phyloP scores from a whole-genome alignment of 371 early-diverging fungal species.

The Syncephalastrum racemosum region DNA sequence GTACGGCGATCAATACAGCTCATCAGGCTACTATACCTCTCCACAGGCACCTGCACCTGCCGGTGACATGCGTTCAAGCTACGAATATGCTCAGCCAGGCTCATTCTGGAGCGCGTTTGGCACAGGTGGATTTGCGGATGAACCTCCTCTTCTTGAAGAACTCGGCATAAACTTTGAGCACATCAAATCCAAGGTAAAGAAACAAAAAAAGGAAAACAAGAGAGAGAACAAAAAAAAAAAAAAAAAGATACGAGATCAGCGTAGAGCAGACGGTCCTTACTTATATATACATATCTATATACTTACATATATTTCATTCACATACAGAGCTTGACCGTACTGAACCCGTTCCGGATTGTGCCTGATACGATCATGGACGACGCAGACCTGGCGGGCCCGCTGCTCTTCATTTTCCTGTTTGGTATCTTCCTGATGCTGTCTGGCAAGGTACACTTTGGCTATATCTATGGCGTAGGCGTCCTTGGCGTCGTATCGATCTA shows the following conservation, averaged over 20 bases:
- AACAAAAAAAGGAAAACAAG: not conserved
- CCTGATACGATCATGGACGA: conserved; percentile 93
- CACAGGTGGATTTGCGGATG: conserved; percentile 82
- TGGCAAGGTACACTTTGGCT: conserved; percentile 95
- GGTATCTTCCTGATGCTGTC: conserved; percentile 85
- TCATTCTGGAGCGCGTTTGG: conserved; percentile 53
- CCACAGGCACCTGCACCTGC: conserved; percentile 32
- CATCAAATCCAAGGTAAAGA: conserved; percentile 76
- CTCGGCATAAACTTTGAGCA: conserved; percentile 89
- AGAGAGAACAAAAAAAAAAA: not conserved
- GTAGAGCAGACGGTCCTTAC: not conserved
- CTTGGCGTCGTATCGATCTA: conserved; percentile 89
- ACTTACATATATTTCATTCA: not conserved
- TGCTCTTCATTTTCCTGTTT: conserved; percentile 86
- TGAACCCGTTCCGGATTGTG: conserved; percentile 88
- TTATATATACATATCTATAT: too few relatives aligned
- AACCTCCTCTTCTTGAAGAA: conserved; percentile 87
- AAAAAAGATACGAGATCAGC: not conserved
- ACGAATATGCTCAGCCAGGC: conserved; percentile 72
- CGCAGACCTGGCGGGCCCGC: conserved; percentile 93
- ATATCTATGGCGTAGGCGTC: conserved; percentile 94
- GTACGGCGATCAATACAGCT: conserved; percentile 54
- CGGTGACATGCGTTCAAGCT: conserved; percentile 54
- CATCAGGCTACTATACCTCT: conserved; percentile 41
- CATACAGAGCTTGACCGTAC: conserved; percentile 73